Percentiles rank a stretch among this genome's conserved stretches.
Evolutionary conservation across 768 basidiomycete genomes (phyloP).

Genomic region (Boletales sp.): DNA sequence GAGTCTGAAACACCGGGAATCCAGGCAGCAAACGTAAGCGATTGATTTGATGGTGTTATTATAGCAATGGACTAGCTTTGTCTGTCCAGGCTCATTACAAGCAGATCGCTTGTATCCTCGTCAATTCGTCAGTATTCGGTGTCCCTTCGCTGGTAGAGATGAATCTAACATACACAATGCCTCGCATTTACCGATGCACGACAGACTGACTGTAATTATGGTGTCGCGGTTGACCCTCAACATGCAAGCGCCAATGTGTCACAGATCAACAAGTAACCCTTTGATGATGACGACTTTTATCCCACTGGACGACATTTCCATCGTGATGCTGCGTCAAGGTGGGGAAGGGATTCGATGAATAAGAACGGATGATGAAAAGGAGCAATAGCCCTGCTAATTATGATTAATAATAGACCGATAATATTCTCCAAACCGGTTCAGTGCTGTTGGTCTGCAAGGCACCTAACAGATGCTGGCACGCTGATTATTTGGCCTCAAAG

Average conservation of each 20-base stretch:
- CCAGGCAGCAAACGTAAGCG: slow-evolving; percentile 9
- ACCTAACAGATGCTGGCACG: no score
- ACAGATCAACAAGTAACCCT: no score
- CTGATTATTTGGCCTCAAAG: no score
- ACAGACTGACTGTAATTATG: slow-evolving; percentile 13
- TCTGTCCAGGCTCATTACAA: neutral
- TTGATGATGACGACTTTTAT: slow-evolving; percentile 2
- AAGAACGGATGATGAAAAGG: no score
- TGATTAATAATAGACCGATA: no score
- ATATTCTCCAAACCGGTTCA: no score
- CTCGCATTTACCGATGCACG: neutral
- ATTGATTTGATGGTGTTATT: neutral
- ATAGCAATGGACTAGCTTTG: no score
- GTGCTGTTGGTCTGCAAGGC: no score
- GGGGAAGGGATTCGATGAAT: neutral
- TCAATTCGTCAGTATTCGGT: neutral
- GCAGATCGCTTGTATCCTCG: neutral
- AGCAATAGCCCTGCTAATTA: no score
- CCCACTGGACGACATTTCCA: neutral
- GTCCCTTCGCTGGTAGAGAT: neutral
- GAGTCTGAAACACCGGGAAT: neutral
- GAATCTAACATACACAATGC: neutral
- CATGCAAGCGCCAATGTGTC: slow-evolving; percentile 1
- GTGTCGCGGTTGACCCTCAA: slow-evolving; percentile 18
- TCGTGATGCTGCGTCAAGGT: neutral